These are phyloP conservation scores for Phyllosticta citriasiana DNA, from an alignment of 2,329 filamentous ascomycete genomes.

Conservation along the genomic window DNA sequence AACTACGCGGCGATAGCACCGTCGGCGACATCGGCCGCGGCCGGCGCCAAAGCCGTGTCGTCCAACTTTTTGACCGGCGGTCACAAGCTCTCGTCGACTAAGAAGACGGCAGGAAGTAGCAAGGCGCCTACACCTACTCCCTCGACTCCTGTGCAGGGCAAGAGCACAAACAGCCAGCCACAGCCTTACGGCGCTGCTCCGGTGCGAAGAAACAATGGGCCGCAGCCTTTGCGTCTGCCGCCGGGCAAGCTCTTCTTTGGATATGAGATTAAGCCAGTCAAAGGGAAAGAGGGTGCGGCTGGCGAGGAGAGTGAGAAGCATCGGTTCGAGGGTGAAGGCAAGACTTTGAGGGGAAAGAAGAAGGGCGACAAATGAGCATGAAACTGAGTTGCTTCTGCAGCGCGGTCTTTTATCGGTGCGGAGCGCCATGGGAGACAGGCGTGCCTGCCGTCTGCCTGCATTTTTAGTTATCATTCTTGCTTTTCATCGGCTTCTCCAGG, in stretches of 20 bases:
- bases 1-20: conserved; percentile 90
- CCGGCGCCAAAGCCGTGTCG: conserved; percentile 51
- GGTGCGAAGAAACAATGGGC: conserved; percentile 56
- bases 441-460: background rate
- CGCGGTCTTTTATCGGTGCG: background rate
- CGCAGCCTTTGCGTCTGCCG: conserved; percentile 73
- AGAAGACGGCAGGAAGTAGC: conserved; percentile 45
- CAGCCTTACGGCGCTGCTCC: conserved; percentile 20
- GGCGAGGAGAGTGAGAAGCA: conserved; percentile 53
- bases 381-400: background rate
- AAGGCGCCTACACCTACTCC: conserved; percentile 57
- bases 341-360: conserved; percentile 65
- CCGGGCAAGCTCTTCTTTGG: conserved; percentile 95
- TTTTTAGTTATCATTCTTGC: background rate
- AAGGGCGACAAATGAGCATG: conserved; percentile 41
- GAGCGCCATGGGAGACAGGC: background rate
- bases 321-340: conserved; percentile 71
- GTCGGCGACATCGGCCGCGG: conserved; percentile 54
- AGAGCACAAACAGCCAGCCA: conserved; percentile 28
- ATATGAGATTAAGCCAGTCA: conserved; percentile 82
- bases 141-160: conserved; percentile 53
- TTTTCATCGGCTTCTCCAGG: background rate
- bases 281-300: conserved; percentile 56
- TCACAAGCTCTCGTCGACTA: conserved; percentile 63
- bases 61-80: conserved; percentile 75